These are phyloP conservation scores for Amaranthus palmeri DNA, from an alignment of 148 eudicot genomes.

Conservation along the genomic window DNA sequence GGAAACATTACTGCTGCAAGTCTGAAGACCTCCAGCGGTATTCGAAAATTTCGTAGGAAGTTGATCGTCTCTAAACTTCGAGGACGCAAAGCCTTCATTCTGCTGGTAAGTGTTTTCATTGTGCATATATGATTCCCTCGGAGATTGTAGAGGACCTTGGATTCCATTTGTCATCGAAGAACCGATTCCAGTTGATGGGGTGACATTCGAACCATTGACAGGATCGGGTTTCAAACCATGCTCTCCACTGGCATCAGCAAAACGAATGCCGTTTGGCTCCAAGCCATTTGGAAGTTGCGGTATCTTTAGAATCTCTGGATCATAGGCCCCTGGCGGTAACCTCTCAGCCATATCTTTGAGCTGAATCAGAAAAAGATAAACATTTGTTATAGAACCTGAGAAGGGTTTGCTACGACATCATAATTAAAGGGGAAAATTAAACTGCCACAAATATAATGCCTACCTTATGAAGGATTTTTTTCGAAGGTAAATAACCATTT, in stretches of 20 bases:
- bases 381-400: background rate
- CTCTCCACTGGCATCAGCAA: slow-evolving; percentile 46
- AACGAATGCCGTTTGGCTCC: slow-evolving; percentile 57
- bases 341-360: slow-evolving; percentile 93
- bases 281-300: slow-evolving; percentile 49
- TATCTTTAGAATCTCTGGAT: slow-evolving; percentile 42
- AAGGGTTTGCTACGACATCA: background rate
- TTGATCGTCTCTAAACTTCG: slow-evolving; percentile 39
- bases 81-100: slow-evolving; percentile 26
- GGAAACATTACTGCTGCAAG: slow-evolving; percentile 36
- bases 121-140: slow-evolving; percentile 27
- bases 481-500: background rate
- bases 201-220: slow-evolving; percentile 24
- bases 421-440: background rate
- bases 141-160: slow-evolving; percentile 33
- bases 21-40: slow-evolving; percentile 35
- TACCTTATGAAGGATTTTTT: background rate
- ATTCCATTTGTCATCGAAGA: slow-evolving; percentile 32
- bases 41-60: slow-evolving; percentile 28
- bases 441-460: background rate
- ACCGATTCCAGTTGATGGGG: slow-evolving; percentile 31
- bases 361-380: slow-evolving; percentile 33
- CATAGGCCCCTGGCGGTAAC: slow-evolving; percentile 78
- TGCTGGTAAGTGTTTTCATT: slow-evolving; percentile 33
- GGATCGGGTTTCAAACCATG: slow-evolving; percentile 30